Percentiles rank a stretch among this genome's conserved stretches.
Conservation (phyloP, 129 eudicot species). For the Glebionis coronaria region DNA sequence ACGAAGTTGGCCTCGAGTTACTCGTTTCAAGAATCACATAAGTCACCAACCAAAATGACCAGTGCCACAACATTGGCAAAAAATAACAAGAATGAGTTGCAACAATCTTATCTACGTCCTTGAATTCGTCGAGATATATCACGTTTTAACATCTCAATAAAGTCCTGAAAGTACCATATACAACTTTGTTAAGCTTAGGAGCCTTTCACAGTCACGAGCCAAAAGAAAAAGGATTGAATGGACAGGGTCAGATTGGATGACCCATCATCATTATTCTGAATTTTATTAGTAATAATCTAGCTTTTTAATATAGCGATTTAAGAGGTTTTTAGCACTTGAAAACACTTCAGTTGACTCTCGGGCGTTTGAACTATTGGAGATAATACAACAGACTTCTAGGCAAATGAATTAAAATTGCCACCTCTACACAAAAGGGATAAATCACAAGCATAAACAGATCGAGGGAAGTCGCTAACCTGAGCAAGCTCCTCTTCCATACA, state of each 20-base stretch:
- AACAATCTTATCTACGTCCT: slow-evolving; percentile 22
- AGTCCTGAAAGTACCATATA: slow-evolving; percentile 48
- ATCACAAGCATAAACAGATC: not conserved
- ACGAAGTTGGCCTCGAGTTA: not conserved
- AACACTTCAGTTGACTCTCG: too few species aligned
- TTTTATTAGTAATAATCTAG: not conserved
- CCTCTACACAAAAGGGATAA: not conserved
- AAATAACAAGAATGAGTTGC: slow-evolving; percentile 10
- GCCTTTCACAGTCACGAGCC: not conserved
- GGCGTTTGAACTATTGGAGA: not conserved
- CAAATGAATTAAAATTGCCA: not conserved
- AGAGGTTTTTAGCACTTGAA: not conserved
- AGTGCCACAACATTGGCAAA: not conserved
- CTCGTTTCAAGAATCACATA: not conserved
- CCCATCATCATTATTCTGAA: not conserved
- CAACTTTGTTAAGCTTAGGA: not conserved
- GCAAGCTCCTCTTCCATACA: slow-evolving; percentile 53
- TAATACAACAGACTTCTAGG: not conserved
- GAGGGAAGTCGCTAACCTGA: slow-evolving; percentile 37
- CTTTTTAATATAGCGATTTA: too few species aligned
- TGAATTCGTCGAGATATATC: slow-evolving; percentile 54
- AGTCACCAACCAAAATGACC: not conserved
- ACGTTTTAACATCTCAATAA: slow-evolving; percentile 48
- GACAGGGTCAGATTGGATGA: too few species aligned
- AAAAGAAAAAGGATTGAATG: not conserved